Evolutionary conservation across 495 filamentous ascomycete species (phyloP), one percentile per base, ranked within the genome.

Genomic region (Penicillium dipodomyicola): DNA sequence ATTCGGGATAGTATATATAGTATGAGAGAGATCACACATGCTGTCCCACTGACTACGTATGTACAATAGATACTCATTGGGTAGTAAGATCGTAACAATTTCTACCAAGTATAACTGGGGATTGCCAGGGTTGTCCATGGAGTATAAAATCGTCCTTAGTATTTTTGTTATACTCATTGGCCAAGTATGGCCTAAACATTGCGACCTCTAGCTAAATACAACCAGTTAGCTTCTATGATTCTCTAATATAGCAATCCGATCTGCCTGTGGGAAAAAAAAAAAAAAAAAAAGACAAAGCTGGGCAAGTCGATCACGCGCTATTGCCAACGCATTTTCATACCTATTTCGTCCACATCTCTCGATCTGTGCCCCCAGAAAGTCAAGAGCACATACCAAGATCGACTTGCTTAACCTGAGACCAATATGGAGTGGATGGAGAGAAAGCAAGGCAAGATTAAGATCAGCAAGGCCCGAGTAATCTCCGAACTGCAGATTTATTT

Each of bases 401-500:
- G 14, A n/a, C 35, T 39, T n/a, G 35, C 35, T 39, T 29, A 6
- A 40, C 6, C 33, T 51, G 14, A 2, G 15, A 17, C 32, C 4
- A 25, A 30, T 12, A 17, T 35, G 4, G 33, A 35, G 12, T 39
- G n/a, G 35, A 39, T 33, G n/a, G 22, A 14, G 14, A 17, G n/a
- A 39, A 30, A 27, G 27, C 27, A 48, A 27, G 22, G 0, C 9
- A 14, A 49, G 32, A 52, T 52, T 19, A 52, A 30, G 49, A 52
- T 52, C 35, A 52, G 35, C 49, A 29, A 22, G 6, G 23, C n/a
- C 37, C 39, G 37, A 25, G 45, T 48, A 50, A 52, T 40, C 15
- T 56, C 45, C 14, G 33, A 51, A 5, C 25, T 49, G 29, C 30
- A 25, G 12, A 12, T 7, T 48, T 58, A 58, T 58, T 53, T 54